Base-by-base conservation (phyloP, 805 yeast genomes). In the Yarrowia keelungensis region DNA sequence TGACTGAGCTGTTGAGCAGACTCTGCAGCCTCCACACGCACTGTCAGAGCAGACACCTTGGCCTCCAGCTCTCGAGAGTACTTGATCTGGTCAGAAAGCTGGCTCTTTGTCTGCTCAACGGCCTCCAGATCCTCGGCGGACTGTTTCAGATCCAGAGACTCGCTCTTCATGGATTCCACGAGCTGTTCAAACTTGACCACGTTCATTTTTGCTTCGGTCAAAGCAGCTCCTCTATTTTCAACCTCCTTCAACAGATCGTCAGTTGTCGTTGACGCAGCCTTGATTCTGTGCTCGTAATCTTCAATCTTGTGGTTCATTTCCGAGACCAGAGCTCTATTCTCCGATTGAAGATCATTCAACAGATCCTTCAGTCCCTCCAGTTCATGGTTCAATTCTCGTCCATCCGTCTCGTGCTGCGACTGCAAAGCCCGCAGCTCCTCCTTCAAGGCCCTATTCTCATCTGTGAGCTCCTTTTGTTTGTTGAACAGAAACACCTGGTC, bases 11-110 rank as follows among this genome's bases (percentile, higher is more conserved):
- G 76, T 70, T 85, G 79, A 69, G 81, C 81, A 70, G 84, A 77
- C 70, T 84, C 84, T 32, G 86, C 78, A 10, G 80, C 78, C 70
- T 82, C 82, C 69, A 89, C 81, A 47, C 85, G 83, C 70, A 81
- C 84, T 26, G 85, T 78, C 73, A 88, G 86, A 8, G 82, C 78
- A 65, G 86, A 78, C 70, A 85, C 84, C 70, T 84, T 83, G 5
- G 81, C 79, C 70, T 88, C 91, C 69, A 84, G 73, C 50, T 80
- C 81, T 72, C 81, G 78, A 53, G 84, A 76, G 71, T 83, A 81
- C 35, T 79, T 75, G 47, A 84, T 72, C 73, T 86, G 88, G 36
- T 81, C 74, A 1, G 75, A 32, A 53, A 69, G 69, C 74, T 78
- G 75, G 71, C 78, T 42, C 26, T 70, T 68, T 14, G 73, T 32